Percentiles rank a stretch among this genome's conserved stretches.
Conservation (phyloP, 1,284 basidiomycete genomes). For the Puccinia coronata region DNA sequence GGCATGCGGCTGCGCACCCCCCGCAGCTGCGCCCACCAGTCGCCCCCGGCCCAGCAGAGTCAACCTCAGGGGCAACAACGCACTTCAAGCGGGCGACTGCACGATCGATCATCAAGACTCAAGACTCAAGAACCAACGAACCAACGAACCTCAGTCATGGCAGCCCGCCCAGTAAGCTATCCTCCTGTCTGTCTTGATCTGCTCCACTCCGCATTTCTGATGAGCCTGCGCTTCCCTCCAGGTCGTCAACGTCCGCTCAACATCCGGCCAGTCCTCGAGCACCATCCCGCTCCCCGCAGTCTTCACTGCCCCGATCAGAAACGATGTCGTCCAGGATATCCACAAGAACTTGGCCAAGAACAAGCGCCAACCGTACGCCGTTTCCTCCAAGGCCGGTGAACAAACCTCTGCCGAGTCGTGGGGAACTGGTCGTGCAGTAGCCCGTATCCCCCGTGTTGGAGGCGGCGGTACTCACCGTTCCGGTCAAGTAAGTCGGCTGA, state of each 20-base stretch:
- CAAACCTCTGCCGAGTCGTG: constrained; percentile 98
- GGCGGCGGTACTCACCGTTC: constrained; percentile 98
- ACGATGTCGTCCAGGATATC: constrained; percentile 96
- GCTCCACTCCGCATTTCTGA: neutral
- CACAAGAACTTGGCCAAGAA: constrained; percentile 99
- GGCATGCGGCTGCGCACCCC: neutral
- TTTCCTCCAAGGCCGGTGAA: constrained; percentile 96
- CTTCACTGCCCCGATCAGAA: constrained; percentile 94
- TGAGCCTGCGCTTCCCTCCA: neutral
- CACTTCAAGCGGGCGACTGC: neutral
- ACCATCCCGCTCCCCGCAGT: constrained; percentile 94
- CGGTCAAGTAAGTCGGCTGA: constrained; percentile 70
- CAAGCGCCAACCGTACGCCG: constrained; percentile 95
- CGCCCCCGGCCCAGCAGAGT: neutral
- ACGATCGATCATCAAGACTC: neutral
- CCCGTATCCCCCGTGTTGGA: constrained; percentile 99
- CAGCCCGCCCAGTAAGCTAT: constrained; percentile 5
- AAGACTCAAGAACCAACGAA: constrained; percentile 9
- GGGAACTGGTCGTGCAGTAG: constrained; percentile 99
- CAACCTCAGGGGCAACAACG: neutral
- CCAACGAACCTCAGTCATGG: constrained; percentile 12
- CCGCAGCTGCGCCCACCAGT: neutral
- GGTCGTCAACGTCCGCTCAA: constrained; percentile 44
- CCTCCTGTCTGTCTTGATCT: neutral
- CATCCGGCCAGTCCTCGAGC: constrained; percentile 64